Conservation (phyloP, 768 basidiomycete species). For the Holtermanniella nyarrowii region DNA sequence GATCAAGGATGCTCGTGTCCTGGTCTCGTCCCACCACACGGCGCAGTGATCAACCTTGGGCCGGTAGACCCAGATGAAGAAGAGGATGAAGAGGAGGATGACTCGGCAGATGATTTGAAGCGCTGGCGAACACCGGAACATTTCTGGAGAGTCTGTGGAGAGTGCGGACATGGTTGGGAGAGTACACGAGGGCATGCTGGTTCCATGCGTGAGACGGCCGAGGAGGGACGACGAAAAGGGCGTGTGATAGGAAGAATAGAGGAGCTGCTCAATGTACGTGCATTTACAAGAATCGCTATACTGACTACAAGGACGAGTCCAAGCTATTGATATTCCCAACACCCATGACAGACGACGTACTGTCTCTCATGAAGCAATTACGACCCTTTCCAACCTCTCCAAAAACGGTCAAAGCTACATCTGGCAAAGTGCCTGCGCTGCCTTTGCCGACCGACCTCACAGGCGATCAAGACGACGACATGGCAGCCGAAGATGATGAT, state of each 20-base stretch:
- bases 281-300: not conserved
- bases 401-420: not conserved
- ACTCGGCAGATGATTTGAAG: slow-evolving; percentile 43
- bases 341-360: slow-evolving; percentile 10
- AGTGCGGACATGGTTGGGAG: slow-evolving; percentile 37
- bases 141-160: slow-evolving; percentile 34
- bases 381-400: slow-evolving; percentile 16
- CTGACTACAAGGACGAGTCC: slow-evolving; percentile 54
- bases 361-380: slow-evolving; percentile 19
- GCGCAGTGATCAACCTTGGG: slow-evolving; percentile 50
- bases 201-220: slow-evolving; percentile 45
- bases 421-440: slow-evolving; percentile 26
- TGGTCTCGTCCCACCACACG: slow-evolving; percentile 59
- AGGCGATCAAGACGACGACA: slow-evolving; percentile 3
- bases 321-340: slow-evolving; percentile 48
- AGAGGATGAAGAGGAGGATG: slow-evolving; percentile 15
- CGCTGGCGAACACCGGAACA: slow-evolving; percentile 52
- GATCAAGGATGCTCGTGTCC: slow-evolving; percentile 52
- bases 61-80: slow-evolving; percentile 15
- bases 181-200: slow-evolving; percentile 43
- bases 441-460: slow-evolving; percentile 17
- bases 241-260: slow-evolving; percentile 71
- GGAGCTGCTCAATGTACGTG: slow-evolving; percentile 54
- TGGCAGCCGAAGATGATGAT: slow-evolving; percentile 4
- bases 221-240: slow-evolving; percentile 48